These are phyloP conservation scores for Malus hybrid DNA, from an alignment of 331 rosid species.

Conservation along the genomic window DNA sequence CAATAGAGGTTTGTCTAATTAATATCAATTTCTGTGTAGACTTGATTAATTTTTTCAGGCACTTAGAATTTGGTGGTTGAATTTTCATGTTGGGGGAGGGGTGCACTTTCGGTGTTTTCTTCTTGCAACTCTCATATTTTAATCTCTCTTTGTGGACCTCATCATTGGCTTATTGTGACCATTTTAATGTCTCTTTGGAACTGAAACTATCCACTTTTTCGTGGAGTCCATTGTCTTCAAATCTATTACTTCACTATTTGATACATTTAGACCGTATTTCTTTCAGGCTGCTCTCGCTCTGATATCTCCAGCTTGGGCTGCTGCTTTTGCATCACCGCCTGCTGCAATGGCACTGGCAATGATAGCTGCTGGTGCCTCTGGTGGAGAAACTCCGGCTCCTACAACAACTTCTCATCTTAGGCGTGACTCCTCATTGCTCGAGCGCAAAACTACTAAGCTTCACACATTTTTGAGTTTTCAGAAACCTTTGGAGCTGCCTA, in stretches of 20 bases:
- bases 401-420: slow-evolving; percentile 44
- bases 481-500: slow-evolving; percentile 55
- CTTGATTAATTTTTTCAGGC: background rate
- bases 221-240: slow-evolving; percentile 1
- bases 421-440: slow-evolving; percentile 85
- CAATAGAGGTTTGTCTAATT: slow-evolving; percentile 57
- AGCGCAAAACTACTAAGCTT: slow-evolving; percentile 74
- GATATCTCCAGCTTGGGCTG: slow-evolving; percentile 98
- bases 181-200: background rate
- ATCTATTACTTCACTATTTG: slow-evolving; percentile 16
- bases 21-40: background rate
- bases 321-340: slow-evolving; percentile 99
- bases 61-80: background rate
- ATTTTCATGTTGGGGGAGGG: background rate
- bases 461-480: slow-evolving; percentile 93
- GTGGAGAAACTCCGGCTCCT: slow-evolving; percentile 67
- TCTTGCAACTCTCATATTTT: too few relatives aligned
- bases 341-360: slow-evolving; percentile 99
- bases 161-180: background rate
- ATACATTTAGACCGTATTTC: slow-evolving; percentile 8
- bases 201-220: background rate
- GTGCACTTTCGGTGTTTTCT: background rate
- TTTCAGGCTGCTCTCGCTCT: slow-evolving; percentile 85
- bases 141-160: too few relatives aligned
- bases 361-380: slow-evolving; percentile 98